A percentile compares a stretch with the other conserved stretches of the same genome.
Conservation (phyloP, 148 eudicot species). For the Polygonum aviculare region DNA sequence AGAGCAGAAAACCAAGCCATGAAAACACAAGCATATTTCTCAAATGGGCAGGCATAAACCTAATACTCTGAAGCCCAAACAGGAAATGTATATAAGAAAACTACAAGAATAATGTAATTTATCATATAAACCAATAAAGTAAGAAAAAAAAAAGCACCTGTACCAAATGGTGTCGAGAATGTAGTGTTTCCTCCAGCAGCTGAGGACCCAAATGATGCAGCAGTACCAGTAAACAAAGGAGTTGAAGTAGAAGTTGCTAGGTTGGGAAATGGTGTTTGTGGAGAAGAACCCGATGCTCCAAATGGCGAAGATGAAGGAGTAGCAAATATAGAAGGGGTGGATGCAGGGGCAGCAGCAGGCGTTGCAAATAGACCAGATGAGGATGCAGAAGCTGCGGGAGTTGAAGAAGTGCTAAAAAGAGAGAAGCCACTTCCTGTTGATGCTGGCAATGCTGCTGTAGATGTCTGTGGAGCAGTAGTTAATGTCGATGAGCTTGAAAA, state of each 20-base stretch:
- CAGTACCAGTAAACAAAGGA: conserved; percentile 27
- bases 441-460: conserved; percentile 36
- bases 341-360: conserved; percentile 28
- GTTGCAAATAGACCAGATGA: conserved; percentile 58
- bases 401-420: conserved; percentile 36
- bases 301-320: conserved; percentile 44
- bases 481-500: conserved; percentile 48
- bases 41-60: background rate
- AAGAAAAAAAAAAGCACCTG: conserved; percentile 35
- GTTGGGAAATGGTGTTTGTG: conserved; percentile 52
- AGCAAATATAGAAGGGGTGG: conserved; percentile 56
- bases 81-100: background rate
- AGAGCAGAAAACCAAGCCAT: background rate
- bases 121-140: background rate
- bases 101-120: background rate
- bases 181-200: conserved; percentile 37
- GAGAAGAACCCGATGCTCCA: conserved; percentile 41
- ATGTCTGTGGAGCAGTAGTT: conserved; percentile 36
- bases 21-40: background rate
- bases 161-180: conserved; percentile 60
- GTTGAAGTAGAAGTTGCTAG: conserved; percentile 42
- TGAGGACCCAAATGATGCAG: conserved; percentile 41
- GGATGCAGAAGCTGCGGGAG: conserved; percentile 32
- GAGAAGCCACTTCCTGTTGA: conserved; percentile 45
- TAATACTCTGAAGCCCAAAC: background rate